Evolutionary conservation across 176 grass and related monocot species (phyloP), one percentile per base, ranked within the genome.

Genomic region (Lolium rigidum): DNA sequence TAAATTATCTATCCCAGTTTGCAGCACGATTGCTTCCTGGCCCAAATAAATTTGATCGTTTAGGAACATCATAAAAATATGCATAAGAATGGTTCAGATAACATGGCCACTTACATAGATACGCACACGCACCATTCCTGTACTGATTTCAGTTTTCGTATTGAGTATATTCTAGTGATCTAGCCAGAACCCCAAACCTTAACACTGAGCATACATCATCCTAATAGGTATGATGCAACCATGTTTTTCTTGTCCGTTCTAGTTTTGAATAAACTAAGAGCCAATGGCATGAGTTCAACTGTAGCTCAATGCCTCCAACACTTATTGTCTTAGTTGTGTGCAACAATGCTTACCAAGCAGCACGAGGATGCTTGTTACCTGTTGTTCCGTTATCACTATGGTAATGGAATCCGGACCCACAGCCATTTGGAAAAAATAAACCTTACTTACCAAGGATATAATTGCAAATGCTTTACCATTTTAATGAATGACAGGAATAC

Each of bases 401-500:
- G n/a, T n/a, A n/a, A n/a, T n/a, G n/a, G n/a, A n/a, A n/a, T n/a
- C n/a, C n/a, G n/a, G n/a, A n/a, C n/a, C n/a, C n/a, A n/a, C n/a
- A n/a, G n/a, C 26, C 26, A 28, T n/a, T n/a, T n/a, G n/a, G 28
- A 35, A 35, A 35, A 35, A 35, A 35, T 35, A 35, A 3, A 35
- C 54, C 17, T 37, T 47, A 81, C 10, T 84, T 63, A 31, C 14
- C 47, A 74, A 63, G 5, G 13, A 35, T 52, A 58, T 58, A 60
- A 60, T 18, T 37, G 12, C 4, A 61, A 49, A 84, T 21, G 18
- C n/a, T 80, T 67, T 41, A 64, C 25, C n/a, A 86, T 79, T 77
- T 41, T 85, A 9, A 25, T 69, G 6, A 80, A 54, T 81, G 60
- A 11, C 82, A 98, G 96, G 89, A 91, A 78, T 80, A 80, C 84